phyloP scores from a whole-genome alignment of 2,329 filamentous ascomycete genomes.

The Claviceps pusilla region DNA sequence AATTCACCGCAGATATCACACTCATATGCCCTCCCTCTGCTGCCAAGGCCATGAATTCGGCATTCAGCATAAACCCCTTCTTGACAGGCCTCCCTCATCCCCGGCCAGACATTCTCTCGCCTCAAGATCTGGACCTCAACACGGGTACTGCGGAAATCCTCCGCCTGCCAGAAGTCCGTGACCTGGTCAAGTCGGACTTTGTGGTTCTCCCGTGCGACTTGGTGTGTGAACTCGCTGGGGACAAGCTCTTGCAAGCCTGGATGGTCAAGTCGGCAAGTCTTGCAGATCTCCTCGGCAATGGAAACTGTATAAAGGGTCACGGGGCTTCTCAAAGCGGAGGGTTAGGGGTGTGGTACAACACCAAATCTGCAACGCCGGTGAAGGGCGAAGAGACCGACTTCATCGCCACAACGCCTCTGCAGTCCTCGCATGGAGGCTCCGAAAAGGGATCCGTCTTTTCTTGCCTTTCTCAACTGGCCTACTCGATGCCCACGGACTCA shows the following conservation, averaged over 20 bases:
- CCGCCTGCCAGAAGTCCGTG: conserved; percentile 65
- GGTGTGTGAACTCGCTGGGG: conserved; percentile 75
- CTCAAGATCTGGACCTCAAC: conserved; percentile 60
- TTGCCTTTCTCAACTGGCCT: conserved; percentile 63
- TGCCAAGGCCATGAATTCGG: conserved; percentile 49
- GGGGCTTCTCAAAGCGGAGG: conserved; percentile 50
- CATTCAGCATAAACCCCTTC: conserved; percentile 63
- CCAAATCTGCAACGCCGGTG: conserved; percentile 55
- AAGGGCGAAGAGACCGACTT: conserved; percentile 93
- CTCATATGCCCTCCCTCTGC: conserved; percentile 51
- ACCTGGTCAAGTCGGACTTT: conserved; percentile 72
- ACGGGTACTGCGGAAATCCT: conserved; percentile 84
- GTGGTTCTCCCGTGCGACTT: conserved; percentile 85
- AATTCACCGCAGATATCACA: conserved; percentile 36
- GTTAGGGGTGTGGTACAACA: conserved; percentile 82
- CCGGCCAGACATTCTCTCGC: conserved; percentile 61
- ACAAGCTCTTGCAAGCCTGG: conserved; percentile 76
- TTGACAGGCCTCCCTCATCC: conserved; percentile 60
- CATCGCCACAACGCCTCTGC: conserved; percentile 59
- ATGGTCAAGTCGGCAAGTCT: conserved; percentile 69
- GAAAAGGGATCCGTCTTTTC: conserved; percentile 48
- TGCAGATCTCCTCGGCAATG: conserved; percentile 40
- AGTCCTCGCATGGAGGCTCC: conserved; percentile 30
- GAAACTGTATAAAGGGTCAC: conserved; percentile 22
- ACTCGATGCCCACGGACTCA: conserved; percentile 76